Base-by-base conservation (phyloP, 495 filamentous ascomycete species). In the Tuber melanosporum region DNA sequence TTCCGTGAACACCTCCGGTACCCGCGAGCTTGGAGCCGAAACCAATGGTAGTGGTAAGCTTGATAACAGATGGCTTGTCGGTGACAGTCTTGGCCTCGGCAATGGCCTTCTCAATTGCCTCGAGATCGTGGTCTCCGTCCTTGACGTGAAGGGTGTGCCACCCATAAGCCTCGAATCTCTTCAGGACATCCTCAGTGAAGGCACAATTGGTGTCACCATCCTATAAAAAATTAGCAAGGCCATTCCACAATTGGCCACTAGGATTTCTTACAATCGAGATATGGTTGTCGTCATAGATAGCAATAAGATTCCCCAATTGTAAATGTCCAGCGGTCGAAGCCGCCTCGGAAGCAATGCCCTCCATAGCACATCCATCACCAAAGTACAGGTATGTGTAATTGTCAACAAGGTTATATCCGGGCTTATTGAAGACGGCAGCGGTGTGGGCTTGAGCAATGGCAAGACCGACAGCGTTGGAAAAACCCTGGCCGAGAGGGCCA, bases 281-380 rank as follows among this genome's bases (percentile, higher is more conserved):
- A 84, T 95, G 92, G 89, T 99, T 99, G 88, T 99, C 95, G 84
- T 99, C 95, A 85, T 95, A 99, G 86, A 99, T 89, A 84, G 89
- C 89, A 84, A 99, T 98, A 78, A 99, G 87, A 89, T 98, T 99
- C 78, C 95, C 96, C 52, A 99, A 89, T 88, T 98, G 93, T 86
- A 98, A 87, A 87, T 99, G 95, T 85, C 95, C 95, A 80, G 95
- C 95, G 83, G 91, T 89, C 71, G 93, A 97, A 79, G 90, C 94
- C 78, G 95, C 96, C 87, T 99, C 95, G 84, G 89, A 88, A 78
- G 96, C 92, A 89, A 99, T 90, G 88, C 95, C 95, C 88, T 99
- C 95, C 94, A 96, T 96, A 85, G 95, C 90, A 86, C 95, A 99
- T 73, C 95, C 95, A 89, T 99, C 95, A 85, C 95, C 95, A 85